phyloP scores from a whole-genome alignment of 805 yeast genomes.

The Candida peoriensis region DNA sequence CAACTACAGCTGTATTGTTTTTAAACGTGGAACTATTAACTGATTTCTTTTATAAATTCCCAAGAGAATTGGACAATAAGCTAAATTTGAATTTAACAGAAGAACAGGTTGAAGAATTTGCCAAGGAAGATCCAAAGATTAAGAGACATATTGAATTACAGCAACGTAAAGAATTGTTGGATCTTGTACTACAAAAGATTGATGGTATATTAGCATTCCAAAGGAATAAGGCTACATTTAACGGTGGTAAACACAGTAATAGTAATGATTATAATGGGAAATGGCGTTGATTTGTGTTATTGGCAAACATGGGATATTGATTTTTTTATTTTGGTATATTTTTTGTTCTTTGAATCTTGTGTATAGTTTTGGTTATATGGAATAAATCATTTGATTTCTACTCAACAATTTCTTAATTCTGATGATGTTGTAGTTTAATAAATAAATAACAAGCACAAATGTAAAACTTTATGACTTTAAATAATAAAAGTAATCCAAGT shows the following conservation, averaged over 20 bases:
- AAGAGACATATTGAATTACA: conserved; percentile 90
- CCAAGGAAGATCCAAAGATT: conserved; percentile 86
- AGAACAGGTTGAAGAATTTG: conserved; percentile 83
- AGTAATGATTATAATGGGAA: conserved; percentile 3
- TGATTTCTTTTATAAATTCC: conserved; percentile 94
- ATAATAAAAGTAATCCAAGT: conserved; percentile 9
- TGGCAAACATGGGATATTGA: neutral
- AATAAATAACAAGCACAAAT: neutral
- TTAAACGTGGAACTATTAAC: conserved; percentile 89
- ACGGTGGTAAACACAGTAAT: neutral
- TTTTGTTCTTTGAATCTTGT: too few relatives aligned
- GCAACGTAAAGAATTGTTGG: conserved; percentile 84
- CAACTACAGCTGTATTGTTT: conserved; percentile 89
- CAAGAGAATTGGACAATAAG: conserved; percentile 82
- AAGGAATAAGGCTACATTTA: conserved; percentile 17
- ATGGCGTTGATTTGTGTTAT: conserved; percentile 3
- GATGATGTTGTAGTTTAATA: neutral
- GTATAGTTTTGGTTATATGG: neutral
- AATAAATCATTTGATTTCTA: neutral
- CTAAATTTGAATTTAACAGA: conserved; percentile 57
- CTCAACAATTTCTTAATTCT: too few relatives aligned
- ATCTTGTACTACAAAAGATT: conserved; percentile 77
- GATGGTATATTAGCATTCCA: conserved; percentile 47
- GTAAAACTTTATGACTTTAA: neutral
- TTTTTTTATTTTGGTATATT: too few relatives aligned